Conservation (phyloP, 768 basidiomycete species). For the Suillus subalutaceus region DNA sequence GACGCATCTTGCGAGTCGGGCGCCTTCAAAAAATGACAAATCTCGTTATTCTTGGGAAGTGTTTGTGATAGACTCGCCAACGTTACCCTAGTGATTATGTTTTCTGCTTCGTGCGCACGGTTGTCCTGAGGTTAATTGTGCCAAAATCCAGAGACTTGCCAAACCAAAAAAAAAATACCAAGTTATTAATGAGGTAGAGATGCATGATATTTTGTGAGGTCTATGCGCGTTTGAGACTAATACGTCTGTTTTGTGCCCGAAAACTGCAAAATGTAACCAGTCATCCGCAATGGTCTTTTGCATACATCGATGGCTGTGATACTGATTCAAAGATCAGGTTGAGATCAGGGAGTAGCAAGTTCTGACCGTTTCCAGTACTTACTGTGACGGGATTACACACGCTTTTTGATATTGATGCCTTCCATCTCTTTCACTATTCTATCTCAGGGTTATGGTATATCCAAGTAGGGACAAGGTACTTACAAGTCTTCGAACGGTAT, state of each 20-base stretch:
- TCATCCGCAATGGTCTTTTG: neutral
- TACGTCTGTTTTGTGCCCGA: neutral
- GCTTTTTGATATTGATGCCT: neutral
- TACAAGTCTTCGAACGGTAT: neutral
- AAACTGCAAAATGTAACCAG: neutral
- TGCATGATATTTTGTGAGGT: neutral
- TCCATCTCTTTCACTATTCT: constrained; percentile 5
- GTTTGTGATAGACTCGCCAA: neutral
- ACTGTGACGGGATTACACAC: neutral
- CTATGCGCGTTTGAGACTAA: neutral
- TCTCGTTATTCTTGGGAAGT: neutral
- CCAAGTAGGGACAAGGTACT: constrained; percentile 1
- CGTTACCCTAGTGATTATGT: neutral
- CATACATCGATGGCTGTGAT: neutral
- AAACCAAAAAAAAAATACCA: neutral
- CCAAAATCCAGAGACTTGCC: neutral
- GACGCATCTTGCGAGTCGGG: neutral
- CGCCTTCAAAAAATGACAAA: neutral
- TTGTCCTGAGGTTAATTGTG: neutral
- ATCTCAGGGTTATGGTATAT: neutral
- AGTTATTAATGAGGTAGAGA: neutral
- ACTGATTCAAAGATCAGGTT: neutral
- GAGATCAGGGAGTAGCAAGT: neutral
- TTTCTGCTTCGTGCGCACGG: neutral
- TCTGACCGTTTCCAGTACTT: neutral